These are phyloP conservation scores for Botryotinia globosa DNA, from an alignment of 2,329 filamentous ascomycete genomes.

Conservation along the genomic window DNA sequence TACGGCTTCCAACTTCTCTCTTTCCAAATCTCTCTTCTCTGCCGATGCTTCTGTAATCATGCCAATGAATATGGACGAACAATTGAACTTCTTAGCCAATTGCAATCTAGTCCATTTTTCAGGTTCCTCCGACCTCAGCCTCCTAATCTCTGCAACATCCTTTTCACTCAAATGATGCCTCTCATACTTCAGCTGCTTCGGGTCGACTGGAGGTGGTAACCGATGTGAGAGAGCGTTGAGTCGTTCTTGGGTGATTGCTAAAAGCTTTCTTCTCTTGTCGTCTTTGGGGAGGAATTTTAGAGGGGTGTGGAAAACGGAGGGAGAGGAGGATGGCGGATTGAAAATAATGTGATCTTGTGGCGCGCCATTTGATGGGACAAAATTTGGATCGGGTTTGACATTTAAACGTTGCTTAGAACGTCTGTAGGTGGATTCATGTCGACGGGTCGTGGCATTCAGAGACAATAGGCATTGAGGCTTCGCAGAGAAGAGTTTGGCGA, in stretches of 20 bases:
- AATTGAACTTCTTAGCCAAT: slow-evolving; percentile 55
- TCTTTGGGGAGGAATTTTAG: slow-evolving; percentile 61
- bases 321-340: slow-evolving; percentile 54
- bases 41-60: slow-evolving; percentile 51
- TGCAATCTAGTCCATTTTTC: slow-evolving; percentile 52
- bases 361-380: slow-evolving; percentile 44
- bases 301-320: slow-evolving; percentile 63
- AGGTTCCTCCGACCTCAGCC: slow-evolving; percentile 53
- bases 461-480: slow-evolving; percentile 33
- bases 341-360: slow-evolving; percentile 50
- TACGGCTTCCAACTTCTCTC: slow-evolving; percentile 47
- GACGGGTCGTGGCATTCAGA: slow-evolving; percentile 32
- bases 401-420: slow-evolving; percentile 43
- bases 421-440: slow-evolving; percentile 38
- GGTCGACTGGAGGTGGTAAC: slow-evolving; percentile 33
- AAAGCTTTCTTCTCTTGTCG: slow-evolving; percentile 37
- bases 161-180: slow-evolving; percentile 51
- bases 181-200: slow-evolving; percentile 27
- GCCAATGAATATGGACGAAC: slow-evolving; percentile 55
- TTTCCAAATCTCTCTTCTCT: slow-evolving; percentile 48
- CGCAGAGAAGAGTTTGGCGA: slow-evolving; percentile 31
- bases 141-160: slow-evolving; percentile 59
- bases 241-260: slow-evolving; percentile 30
- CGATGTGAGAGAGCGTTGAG: slow-evolving; percentile 20
- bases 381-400: slow-evolving; percentile 59